A percentile compares a stretch with the other conserved stretches of the same genome.
phyloP scores from a whole-genome alignment of 495 filamentous ascomycete species.

The Penicillium chermesinum region DNA sequence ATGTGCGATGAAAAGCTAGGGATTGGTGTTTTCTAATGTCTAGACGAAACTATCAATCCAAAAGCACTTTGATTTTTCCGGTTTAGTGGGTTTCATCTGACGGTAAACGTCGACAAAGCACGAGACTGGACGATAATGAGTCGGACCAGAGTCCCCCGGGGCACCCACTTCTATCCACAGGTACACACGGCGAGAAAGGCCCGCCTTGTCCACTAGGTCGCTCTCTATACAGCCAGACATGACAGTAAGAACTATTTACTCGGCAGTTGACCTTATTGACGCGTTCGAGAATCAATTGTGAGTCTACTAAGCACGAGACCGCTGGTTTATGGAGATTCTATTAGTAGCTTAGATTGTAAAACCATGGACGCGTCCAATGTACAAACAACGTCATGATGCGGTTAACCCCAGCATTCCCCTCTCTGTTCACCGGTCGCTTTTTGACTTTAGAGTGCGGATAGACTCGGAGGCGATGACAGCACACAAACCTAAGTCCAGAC shows the following conservation, averaged over 20 bases:
- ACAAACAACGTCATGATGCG: conserved; percentile 13
- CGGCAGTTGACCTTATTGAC: too few relatives aligned
- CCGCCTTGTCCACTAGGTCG: too few relatives aligned
- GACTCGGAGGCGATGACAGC: conserved; percentile 19
- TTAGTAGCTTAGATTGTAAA: background rate
- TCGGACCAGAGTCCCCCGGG: conserved; percentile 6
- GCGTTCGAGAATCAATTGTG: too few relatives aligned
- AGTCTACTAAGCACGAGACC: too few relatives aligned
- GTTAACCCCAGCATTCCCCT: conserved; percentile 12
- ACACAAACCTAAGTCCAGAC: background rate
- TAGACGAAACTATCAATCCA: too few relatives aligned
- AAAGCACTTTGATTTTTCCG: too few relatives aligned
- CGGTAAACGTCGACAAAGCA: background rate
- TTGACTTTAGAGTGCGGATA: conserved; percentile 10
- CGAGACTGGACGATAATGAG: background rate
- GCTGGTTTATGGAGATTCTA: too few relatives aligned
- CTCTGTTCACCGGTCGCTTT: conserved; percentile 16
- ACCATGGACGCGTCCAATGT: background rate
- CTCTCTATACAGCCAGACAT: too few relatives aligned
- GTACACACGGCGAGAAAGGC: background rate
- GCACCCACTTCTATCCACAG: background rate
- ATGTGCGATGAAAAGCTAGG: background rate
- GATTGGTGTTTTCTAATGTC: too few relatives aligned
- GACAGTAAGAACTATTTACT: background rate
- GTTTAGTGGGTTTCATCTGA: too few relatives aligned